Evolutionary conservation across 306 rosid genomes (phyloP).

Genomic region (Cucurbita moschata): DNA sequence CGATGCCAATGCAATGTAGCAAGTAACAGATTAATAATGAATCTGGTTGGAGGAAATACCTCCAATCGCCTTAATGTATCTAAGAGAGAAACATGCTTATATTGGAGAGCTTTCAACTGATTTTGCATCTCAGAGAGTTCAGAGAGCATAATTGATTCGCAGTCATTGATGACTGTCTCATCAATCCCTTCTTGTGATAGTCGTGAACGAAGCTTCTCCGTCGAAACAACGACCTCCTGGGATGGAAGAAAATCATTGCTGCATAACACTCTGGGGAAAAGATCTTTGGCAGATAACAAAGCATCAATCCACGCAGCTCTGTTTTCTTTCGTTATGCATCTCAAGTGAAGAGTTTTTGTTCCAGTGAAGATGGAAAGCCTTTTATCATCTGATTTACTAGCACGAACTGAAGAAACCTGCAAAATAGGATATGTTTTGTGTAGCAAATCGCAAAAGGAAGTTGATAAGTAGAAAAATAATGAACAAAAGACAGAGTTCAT

Average conservation of each 20-base stretch:
- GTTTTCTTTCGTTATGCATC: conserved; percentile 67
- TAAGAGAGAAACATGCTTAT: conserved; percentile 62
- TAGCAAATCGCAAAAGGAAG: conserved; percentile 12
- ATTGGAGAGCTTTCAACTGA: conserved; percentile 62
- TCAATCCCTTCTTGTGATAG: conserved; percentile 66
- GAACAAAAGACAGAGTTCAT: background rate
- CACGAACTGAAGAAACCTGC: conserved; percentile 93
- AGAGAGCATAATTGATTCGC: conserved; percentile 76
- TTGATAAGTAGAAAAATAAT: background rate
- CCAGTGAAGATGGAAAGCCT: conserved; percentile 92
- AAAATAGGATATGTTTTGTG: conserved; percentile 19
- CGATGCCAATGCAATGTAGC: background rate
- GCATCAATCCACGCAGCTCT: conserved; percentile 88
- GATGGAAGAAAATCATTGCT: conserved; percentile 61
- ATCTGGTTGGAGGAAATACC: conserved; percentile 29
- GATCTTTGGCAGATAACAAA: conserved; percentile 75
- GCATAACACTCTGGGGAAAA: conserved; percentile 62
- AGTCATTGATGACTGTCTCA: conserved; percentile 57
- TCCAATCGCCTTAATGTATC: conserved; percentile 77
- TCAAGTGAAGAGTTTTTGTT: conserved; percentile 85
- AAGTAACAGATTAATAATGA: background rate
- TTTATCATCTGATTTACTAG: conserved; percentile 94
- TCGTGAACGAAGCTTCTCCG: conserved; percentile 72
- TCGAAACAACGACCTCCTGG: conserved; percentile 74
- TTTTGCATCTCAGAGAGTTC: conserved; percentile 77